phyloP scores from a whole-genome alignment of 2,329 filamentous ascomycete genomes.

The Pezicula neosporulosa region DNA sequence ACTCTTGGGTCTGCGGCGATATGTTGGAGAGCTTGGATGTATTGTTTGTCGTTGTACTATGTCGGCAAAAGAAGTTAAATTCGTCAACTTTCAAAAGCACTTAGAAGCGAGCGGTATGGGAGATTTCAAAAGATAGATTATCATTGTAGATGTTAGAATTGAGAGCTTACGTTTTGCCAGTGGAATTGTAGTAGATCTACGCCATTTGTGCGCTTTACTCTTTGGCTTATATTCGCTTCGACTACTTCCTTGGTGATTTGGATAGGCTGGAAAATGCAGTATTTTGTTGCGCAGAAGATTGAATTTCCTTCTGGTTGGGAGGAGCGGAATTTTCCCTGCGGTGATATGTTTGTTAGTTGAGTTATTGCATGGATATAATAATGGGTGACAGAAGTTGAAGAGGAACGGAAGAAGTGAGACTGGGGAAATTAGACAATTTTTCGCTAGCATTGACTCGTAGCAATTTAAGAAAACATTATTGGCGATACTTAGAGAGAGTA shows the following conservation, averaged over 20 bases:
- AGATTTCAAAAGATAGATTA: neutral
- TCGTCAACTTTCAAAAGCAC: neutral
- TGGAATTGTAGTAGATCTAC: constrained; percentile 40
- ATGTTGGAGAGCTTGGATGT: constrained; percentile 30
- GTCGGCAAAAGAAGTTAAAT: neutral
- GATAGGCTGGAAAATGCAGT: constrained; percentile 36
- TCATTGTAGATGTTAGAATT: neutral
- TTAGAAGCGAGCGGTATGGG: too few species aligned
- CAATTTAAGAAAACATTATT: too few species aligned
- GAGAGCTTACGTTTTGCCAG: constrained; percentile 33
- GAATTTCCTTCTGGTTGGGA: constrained; percentile 24
- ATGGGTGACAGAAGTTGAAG: too few species aligned
- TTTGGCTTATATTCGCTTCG: constrained; percentile 30
- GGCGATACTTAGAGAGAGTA: too few species aligned
- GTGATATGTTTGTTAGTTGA: neutral
- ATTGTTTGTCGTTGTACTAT: constrained; percentile 34
- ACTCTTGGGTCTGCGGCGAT: constrained; percentile 32
- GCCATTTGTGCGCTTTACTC: constrained; percentile 29
- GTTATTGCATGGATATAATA: too few species aligned
- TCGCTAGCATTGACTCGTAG: too few species aligned
- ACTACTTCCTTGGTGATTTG: constrained; percentile 28
- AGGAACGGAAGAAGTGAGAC: too few species aligned
- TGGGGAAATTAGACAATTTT: too few species aligned
- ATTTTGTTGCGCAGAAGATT: constrained; percentile 38
- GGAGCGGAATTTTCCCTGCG: constrained; percentile 32